Evolutionary conservation across 345 rosid species (phyloP), one percentile per base, ranked within the genome.

Genomic region (Stellera chamaejasme): DNA sequence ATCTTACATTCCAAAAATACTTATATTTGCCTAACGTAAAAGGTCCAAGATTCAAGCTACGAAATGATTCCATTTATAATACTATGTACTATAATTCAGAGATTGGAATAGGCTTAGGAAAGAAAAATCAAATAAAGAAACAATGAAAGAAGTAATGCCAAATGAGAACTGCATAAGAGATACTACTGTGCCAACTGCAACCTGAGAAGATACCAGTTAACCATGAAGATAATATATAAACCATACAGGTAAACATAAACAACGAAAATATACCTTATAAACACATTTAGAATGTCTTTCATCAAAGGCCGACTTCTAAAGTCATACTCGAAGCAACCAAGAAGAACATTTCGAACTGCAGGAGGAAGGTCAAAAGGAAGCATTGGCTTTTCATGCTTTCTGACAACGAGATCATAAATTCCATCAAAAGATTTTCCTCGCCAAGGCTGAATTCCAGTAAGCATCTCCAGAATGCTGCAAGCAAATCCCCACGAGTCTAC

Each of bases 401-500:
- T 78, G 49, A 81, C 94, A 68, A 89, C 99, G 28, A 72, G 69
- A 46, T 74, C 72, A 46, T 69, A 76, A 61, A 93, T 83, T 69
- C 89, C 96, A 50, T 77, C 79, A 10, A 52, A 79, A 2, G 89
- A 69, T 64, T 44, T 82, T 45, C 99, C 96, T 67, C 55, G 48
- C 97, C 96, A 87, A 56, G 96, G 96, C 67, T 68, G 90, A 68
- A 76, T 63, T 58, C 96, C 94, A 12, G 91, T 93, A 62, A 89
- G 71, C 97, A 93, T 93, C 80, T 93, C 99, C 25, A 93, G 65
- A 65, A 93, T 66, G 70, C 91, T 81, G 82, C 96, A 93, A 5
- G 81, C 99, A 66, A 89, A 79, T 52, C 97, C 99, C 99, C 97
- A 93, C 7, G 96, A 79, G 62, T 89, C 99, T 13, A 91, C 84